Base-by-base conservation (phyloP, 208 protist genomes). In the Trypanosoma lewisi region DNA sequence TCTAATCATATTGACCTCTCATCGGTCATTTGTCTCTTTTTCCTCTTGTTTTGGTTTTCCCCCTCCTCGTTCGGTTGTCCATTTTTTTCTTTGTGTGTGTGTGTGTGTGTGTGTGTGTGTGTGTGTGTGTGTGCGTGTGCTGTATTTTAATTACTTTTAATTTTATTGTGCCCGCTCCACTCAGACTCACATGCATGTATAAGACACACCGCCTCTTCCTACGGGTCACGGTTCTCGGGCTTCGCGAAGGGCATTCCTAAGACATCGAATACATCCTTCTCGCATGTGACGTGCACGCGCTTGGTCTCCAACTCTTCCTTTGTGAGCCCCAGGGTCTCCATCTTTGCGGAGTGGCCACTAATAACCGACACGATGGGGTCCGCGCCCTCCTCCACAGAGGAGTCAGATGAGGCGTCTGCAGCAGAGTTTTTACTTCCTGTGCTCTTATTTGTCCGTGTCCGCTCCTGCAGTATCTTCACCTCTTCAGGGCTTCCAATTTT, bases 261-360 rank as follows among this genome's bases (percentile, higher is more conserved):
- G 11, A 83, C 84, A 45, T 93, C 89, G 58, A 95, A 95, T 21
- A 95, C 85, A 47, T 95, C 85, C 73, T 87, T 70, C 72, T 95
- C 89, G 2, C 68, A 87, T 41, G 66, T 83, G 57, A 91, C 85
- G 28, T 78, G 66, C 8, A 95, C 89, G 2, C 86, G 83, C 68
- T 95, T 92, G 28, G 73, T 80, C 73, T 95, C 83, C 44, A 93
- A 63, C 69, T 93, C 84, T 30, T 91, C 85, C 71, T 85, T 88
- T 28, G 88, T 84, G 27, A 92, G 80, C 17, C 85, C 87, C 31
- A 93, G 74, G 58, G 85, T 85, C 76, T 94, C 66, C 57, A 72
- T 63, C 58, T 72, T 72, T 11, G 66, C 55, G 21, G 66, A 72
- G 39, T 72, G 34, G 37, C 66, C 66, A 58, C 66, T 72, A 72